A percentile compares a stretch with the other conserved stretches of the same genome.
These are phyloP conservation scores for Phialophora macrospora DNA, from an alignment of 2,329 filamentous ascomycete genomes.

Conservation along the genomic window DNA sequence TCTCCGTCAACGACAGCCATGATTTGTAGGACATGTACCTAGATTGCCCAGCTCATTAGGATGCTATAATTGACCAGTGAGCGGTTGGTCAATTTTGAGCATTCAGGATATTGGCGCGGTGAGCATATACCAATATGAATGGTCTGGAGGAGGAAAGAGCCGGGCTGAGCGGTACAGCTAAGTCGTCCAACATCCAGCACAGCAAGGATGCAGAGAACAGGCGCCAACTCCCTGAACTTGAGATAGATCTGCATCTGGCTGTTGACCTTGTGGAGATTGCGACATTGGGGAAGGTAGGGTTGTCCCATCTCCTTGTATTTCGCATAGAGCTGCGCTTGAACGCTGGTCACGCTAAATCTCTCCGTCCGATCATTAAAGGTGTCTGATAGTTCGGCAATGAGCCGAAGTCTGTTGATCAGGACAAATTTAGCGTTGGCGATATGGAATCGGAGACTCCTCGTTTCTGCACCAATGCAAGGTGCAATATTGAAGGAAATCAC, in stretches of 20 bases:
- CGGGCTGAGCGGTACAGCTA: neutral
- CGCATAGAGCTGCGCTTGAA: neutral
- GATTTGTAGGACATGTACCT: slow-evolving; percentile 27
- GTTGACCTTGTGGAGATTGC: neutral
- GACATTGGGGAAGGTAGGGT: neutral
- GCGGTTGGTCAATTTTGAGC: slow-evolving; percentile 1
- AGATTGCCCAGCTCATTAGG: slow-evolving; percentile 24
- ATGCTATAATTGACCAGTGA: slow-evolving; percentile 14
- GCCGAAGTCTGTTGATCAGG: neutral
- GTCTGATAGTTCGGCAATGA: neutral
- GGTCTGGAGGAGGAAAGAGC: slow-evolving; percentile 16
- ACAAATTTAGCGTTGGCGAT: neutral
- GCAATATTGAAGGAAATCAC: neutral
- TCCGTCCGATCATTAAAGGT: neutral
- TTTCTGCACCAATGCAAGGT: neutral
- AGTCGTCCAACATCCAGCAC: slow-evolving; percentile 16
- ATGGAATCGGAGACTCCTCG: neutral
- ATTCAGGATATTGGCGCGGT: neutral
- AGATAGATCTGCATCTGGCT: neutral
- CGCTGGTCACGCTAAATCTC: neutral
- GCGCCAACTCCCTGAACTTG: slow-evolving; percentile 19
- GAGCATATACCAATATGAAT: neutral
- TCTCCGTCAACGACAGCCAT: slow-evolving; percentile 13
- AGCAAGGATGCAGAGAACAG: slow-evolving; percentile 18
- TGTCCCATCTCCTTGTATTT: neutral